Percentiles rank a stretch among this genome's conserved stretches.
phyloP scores from a whole-genome alignment of 208 protist genomes.

The Phytomonas sp. region DNA sequence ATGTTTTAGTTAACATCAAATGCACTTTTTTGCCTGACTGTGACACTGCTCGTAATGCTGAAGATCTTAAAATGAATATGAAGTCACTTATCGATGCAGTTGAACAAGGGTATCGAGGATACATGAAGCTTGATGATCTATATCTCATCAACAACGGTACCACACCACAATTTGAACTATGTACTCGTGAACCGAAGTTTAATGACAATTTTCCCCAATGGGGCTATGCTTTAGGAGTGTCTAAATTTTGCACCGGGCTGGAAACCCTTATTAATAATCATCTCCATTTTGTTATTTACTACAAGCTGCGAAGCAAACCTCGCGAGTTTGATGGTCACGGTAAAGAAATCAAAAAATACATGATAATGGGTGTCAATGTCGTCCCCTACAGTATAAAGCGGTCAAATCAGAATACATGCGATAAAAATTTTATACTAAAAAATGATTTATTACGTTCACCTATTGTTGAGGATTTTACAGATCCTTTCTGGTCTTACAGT shows the following conservation, averaged over 20 bases:
- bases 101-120: slow-evolving; percentile 66
- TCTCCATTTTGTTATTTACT: slow-evolving; percentile 65
- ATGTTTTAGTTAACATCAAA: slow-evolving; percentile 34
- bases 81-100: slow-evolving; percentile 40
- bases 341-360: slow-evolving; percentile 23
- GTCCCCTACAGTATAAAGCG: slow-evolving; percentile 39
- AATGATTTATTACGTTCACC: background rate
- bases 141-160: slow-evolving; percentile 36
- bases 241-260: slow-evolving; percentile 17
- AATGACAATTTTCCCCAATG: slow-evolving; percentile 8
- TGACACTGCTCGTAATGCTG: slow-evolving; percentile 24
- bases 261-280: slow-evolving; percentile 69
- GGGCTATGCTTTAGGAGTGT: slow-evolving; percentile 27
- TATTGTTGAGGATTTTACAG: background rate
- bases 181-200: background rate
- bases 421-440: background rate
- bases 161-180: background rate
- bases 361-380: slow-evolving; percentile 65
- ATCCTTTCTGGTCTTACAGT: slow-evolving; percentile 73
- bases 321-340: background rate
- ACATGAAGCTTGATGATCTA: slow-evolving; percentile 83
- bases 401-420: slow-evolving; percentile 12
- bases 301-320: slow-evolving; percentile 30
- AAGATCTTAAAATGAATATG: slow-evolving; percentile 14
- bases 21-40: slow-evolving; percentile 41